A percentile compares a stretch with the other conserved stretches of the same genome.
These are phyloP conservation scores for Cucumis hystrix DNA, from an alignment of 306 rosid genomes.

Conservation along the genomic window DNA sequence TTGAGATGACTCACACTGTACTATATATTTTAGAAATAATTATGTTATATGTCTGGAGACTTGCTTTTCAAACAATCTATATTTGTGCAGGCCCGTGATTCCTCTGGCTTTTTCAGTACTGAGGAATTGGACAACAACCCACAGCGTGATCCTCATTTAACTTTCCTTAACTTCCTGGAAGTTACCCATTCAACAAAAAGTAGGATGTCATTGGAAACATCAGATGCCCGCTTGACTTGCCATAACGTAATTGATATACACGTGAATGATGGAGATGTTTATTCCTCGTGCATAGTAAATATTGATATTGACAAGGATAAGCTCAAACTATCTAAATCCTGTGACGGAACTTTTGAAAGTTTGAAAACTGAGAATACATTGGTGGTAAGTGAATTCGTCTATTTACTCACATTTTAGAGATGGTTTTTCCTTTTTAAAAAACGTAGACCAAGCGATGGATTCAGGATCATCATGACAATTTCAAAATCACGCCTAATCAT, in stretches of 20 bases:
- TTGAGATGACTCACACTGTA: background rate
- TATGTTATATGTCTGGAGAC: background rate
- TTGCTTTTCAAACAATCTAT: background rate
- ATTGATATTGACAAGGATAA: slow-evolving; percentile 41
- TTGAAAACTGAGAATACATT: slow-evolving; percentile 40
- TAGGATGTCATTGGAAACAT: slow-evolving; percentile 30
- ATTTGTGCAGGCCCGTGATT: slow-evolving; percentile 49
- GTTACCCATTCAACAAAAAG: slow-evolving; percentile 42
- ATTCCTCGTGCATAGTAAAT: slow-evolving; percentile 53
- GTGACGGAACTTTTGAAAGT: slow-evolving; percentile 46
- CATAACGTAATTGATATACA: slow-evolving; percentile 44
- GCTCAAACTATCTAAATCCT: slow-evolving; percentile 33
- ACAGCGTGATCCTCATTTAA: slow-evolving; percentile 37
- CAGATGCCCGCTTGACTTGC: slow-evolving; percentile 37
- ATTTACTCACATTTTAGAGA: background rate
- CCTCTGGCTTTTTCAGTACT: slow-evolving; percentile 46
- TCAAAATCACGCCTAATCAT: background rate
- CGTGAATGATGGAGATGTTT: slow-evolving; percentile 29
- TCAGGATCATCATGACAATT: background rate
- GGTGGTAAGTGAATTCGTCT: slow-evolving; percentile 32
- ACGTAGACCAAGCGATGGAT: background rate
- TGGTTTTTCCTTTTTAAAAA: background rate
- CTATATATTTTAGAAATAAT: background rate
- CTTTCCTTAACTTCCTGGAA: slow-evolving; percentile 49
- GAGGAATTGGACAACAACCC: slow-evolving; percentile 25